Evolutionary conservation across 169 alveolate genomes (phyloP).

Genomic region (Neospora caninum): DNA sequence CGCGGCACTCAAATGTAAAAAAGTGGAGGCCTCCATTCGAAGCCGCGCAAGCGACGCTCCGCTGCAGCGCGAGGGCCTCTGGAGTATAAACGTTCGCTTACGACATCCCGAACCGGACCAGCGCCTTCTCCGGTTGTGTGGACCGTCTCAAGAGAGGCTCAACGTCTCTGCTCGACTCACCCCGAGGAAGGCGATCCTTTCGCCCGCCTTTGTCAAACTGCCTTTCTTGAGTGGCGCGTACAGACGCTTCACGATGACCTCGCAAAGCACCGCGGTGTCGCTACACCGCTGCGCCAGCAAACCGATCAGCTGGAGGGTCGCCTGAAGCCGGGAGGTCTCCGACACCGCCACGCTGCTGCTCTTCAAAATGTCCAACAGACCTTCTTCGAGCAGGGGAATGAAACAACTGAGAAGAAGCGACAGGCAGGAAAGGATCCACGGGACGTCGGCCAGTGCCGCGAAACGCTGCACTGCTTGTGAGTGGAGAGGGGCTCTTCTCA

Average conservation of each 20-base stretch:
- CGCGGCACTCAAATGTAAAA: no score
- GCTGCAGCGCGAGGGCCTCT: no score
- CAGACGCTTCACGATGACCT: slow-evolving; percentile 9
- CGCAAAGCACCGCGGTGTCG: neutral
- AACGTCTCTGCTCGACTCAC: neutral
- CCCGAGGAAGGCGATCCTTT: neutral
- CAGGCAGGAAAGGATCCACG: neutral
- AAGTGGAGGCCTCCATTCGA: no score
- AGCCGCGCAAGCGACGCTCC: no score
- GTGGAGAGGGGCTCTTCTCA: no score
- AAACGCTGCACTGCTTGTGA: no score
- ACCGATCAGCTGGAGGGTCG: neutral
- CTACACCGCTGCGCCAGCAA: slow-evolving; percentile 33
- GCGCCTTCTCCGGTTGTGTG: no score
- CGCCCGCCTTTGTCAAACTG: slow-evolving; percentile 28
- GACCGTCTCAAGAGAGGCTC: no score
- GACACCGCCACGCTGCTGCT: neutral
- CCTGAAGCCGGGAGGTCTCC: neutral
- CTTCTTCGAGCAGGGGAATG: neutral
- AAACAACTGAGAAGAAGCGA: neutral
- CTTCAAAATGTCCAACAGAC: neutral
- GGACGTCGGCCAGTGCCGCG: no score
- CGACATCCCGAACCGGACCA: no score
- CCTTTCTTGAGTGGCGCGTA: slow-evolving; percentile 24
- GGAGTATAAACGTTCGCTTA: no score